Evolutionary conservation across 2,329 filamentous ascomycete species (phyloP), one percentile per base, ranked within the genome.

Genomic region (Ophiostoma sp.): DNA sequence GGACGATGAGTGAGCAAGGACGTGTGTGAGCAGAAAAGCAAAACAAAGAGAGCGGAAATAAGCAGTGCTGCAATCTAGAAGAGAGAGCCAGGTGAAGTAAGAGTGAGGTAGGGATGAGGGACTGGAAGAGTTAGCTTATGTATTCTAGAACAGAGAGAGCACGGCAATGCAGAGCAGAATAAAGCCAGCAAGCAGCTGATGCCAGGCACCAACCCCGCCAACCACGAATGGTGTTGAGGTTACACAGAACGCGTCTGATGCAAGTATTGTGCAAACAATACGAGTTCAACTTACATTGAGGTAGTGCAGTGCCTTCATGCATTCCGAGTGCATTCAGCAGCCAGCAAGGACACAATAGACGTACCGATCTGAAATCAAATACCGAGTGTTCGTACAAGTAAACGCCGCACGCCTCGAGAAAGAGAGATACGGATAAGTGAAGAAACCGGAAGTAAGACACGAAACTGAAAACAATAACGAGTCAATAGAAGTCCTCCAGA

Each of bases 341-440:
- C 27, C 27, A 60, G 55, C 27, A 38, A 11, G 27, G 38, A 14
- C 3, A 60, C 27, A 60, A 60, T 60, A 60, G 49, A 66, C 64
- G n/a, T 66, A 68, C 67, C 67, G 55, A 44, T 64, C 63, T 45
- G 63, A 64, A 69, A 55, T 67, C 68, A 67, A 60, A 52, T 41
- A 52, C 65, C 49, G 67, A 52, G 45, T 65, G 47, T 58, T 69
- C 45, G 65, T 64, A 63, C 63, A 68, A 60, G 65, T 66, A 60
- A 69, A 65, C 60, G 66, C 68, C 68, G 47, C 64, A 63, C 66
- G 68, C 68, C 68, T 63, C 42, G 47, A 68, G 16, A 65, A 68
- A 66, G 49, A 64, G 40, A 45, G 49, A 52, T 40, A 44, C 64
- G 42, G 66, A 49, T 52, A 49, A 52, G 63, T 47, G 63, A 65